Conservation (phyloP, 352 stramenopile genomes). For the Globisporangium cederbergense region DNA sequence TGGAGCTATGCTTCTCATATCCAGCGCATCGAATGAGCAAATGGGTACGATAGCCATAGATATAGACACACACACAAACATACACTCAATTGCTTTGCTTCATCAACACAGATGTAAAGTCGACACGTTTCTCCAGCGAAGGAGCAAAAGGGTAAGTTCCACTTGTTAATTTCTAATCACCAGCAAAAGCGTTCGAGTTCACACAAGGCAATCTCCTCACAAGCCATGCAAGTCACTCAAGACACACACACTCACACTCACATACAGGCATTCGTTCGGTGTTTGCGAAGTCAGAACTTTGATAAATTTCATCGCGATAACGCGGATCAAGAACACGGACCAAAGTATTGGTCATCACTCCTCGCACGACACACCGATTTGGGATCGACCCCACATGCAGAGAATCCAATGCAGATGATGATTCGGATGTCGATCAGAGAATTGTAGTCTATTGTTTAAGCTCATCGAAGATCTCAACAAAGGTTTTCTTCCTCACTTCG, state of each 20-base stretch:
- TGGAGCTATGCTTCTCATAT: no score
- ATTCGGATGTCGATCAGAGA: constrained; percentile 75
- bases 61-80: constrained; percentile 9
- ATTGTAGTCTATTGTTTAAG: constrained; percentile 83
- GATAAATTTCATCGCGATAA: constrained; percentile 89
- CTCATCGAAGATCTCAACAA: constrained; percentile 77
- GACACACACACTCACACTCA: constrained; percentile 13
- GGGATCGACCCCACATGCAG: no score
- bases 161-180: constrained; percentile 66
- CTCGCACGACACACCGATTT: constrained; percentile 17
- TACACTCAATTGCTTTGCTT: constrained; percentile 44
- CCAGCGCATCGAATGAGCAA: no score
- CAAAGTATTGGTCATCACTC: constrained; percentile 89
- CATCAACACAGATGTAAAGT: constrained; percentile 90
- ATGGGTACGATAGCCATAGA: no score
- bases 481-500: constrained; percentile 73
- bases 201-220: no score
- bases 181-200: constrained; percentile 20
- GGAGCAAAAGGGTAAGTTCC: constrained; percentile 84
- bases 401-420: no score
- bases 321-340: constrained; percentile 90
- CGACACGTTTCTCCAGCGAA: constrained; percentile 70
- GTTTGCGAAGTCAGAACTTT: constrained; percentile 78
- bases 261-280: not conserved
- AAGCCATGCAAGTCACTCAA: not conserved